Evolutionary conservation across 257 asterid genomes (phyloP), one percentile per base, ranked within the genome.

Genomic region (Salvia miltiorrhiza): DNA sequence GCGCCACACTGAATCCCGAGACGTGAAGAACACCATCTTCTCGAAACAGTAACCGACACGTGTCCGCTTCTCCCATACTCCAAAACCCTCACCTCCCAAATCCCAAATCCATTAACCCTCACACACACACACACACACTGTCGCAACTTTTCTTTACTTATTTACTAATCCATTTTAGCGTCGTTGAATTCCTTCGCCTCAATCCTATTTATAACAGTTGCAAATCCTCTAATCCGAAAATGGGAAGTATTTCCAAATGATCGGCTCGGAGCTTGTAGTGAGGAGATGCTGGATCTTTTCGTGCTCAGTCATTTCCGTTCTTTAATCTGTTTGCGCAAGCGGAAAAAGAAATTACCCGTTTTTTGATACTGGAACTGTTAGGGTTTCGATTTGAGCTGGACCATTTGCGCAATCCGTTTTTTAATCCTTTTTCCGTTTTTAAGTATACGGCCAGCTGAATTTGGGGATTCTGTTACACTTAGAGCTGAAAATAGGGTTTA

Each of bases 201-300:
- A 30, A 12, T 44, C 35, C n/a, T 40, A 12, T 17, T 19, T 53
- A 11, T 13, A 35, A 8, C 9, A 5, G 40, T 35, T 43, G 1
- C 71, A 39, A 72, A 80, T 78, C 77, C 66, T 69, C 39, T 8
- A 32, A 54, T 9, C 71, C 20, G 32, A 23, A n/a, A 32, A 62
- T 58, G 75, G 41, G 26, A 21, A 24, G 5, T 37, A 3, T 65
- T 19, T 40, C 56, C 61, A 73, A 75, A 76, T 80, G 81, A 74
- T 81, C 80, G 71, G 61, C 77, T 77, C 57, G 54, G 79, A 57
- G 21, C 75, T 73, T 77, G 65, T 37, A 76, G 84, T 77, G 83
- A 54, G 82, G 87, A 84, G 67, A 88, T 86, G 93, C 80, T 86
- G 87, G 90, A 84, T 88, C 80, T 64, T 21, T 86, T 75, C 70